phyloP scores from a whole-genome alignment of 495 filamentous ascomycete species.

The Penicillium soppii region DNA sequence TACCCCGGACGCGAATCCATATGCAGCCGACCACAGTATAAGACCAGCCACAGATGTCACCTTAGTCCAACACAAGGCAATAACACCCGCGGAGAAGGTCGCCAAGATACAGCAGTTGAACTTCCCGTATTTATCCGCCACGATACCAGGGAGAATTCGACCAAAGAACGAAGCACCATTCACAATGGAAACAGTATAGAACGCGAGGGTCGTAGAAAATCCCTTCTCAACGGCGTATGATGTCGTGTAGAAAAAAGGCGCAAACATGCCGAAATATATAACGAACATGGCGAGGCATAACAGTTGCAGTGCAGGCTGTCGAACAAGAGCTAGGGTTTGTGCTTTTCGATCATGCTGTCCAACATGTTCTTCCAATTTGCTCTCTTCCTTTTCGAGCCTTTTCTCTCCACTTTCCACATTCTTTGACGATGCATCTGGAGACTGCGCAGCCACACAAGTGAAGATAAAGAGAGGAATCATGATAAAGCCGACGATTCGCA shows the following conservation, averaged over 20 bases:
- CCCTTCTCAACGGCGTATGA: constrained; percentile 34
- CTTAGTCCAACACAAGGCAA: constrained; percentile 40
- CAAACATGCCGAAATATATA: constrained; percentile 48
- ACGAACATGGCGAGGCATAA: constrained; percentile 49
- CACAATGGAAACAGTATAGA: constrained; percentile 48
- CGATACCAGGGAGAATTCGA: constrained; percentile 47
- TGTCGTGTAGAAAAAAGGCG: constrained; percentile 46
- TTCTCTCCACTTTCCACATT: not conserved
- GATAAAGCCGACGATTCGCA: constrained; percentile 49
- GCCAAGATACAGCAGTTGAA: constrained; percentile 70
- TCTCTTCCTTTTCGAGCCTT: not conserved
- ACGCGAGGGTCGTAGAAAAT: constrained; percentile 34
- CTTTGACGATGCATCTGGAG: not conserved
- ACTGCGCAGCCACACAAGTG: constrained; percentile 32
- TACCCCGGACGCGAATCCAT: constrained; percentile 43
- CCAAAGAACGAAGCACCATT: constrained; percentile 46
- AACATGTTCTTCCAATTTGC: not conserved
- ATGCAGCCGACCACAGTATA: constrained; percentile 35
- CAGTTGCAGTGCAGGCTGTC: constrained; percentile 33
- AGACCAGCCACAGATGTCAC: constrained; percentile 32
- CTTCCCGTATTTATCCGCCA: constrained; percentile 68
- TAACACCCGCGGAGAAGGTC: constrained; percentile 52
- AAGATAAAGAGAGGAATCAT: constrained; percentile 57
- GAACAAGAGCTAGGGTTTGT: constrained; percentile 24
- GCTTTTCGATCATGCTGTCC: constrained; percentile 1